A percentile compares a stretch with the other conserved stretches of the same genome.
Evolutionary conservation across 208 protist species (phyloP).

Genomic region (Tetramitus jugosus): DNA sequence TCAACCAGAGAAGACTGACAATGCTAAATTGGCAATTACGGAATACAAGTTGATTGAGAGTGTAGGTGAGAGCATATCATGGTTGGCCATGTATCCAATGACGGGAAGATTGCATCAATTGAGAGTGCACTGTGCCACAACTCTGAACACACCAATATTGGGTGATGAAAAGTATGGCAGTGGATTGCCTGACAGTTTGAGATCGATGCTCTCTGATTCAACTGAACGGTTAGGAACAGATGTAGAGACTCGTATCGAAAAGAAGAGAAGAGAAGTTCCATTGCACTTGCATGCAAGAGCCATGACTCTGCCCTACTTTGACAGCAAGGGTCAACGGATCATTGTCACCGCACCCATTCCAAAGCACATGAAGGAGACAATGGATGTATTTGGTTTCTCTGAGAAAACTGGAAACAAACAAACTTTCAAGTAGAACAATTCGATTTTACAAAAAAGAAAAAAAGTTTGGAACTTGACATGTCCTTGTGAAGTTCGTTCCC

Average conservation of each 20-base stretch:
- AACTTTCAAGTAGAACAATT: background rate
- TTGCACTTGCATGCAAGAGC: conserved; percentile 1
- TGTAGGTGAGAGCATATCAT: background rate
- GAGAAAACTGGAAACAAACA: conserved; percentile 7
- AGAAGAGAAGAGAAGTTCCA: background rate
- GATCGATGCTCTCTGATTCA: background rate
- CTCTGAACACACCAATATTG: background rate
- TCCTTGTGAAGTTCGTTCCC: too few relatives aligned
- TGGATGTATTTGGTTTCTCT: background rate
- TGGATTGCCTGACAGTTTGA: background rate
- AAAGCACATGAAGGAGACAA: background rate
- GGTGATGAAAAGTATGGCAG: conserved; percentile 13
- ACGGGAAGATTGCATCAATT: conserved; percentile 21
- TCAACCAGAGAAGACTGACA: too few relatives aligned
- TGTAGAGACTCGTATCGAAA: background rate
- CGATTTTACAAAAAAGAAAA: too few relatives aligned
- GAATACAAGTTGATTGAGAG: conserved; percentile 6
- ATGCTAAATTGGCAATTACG: background rate
- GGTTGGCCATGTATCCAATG: background rate
- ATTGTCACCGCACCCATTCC: background rate
- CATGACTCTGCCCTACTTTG: background rate
- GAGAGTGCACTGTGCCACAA: conserved; percentile 10
- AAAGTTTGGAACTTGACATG: too few relatives aligned
- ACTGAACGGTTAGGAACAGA: too few relatives aligned
- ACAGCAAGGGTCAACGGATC: background rate